A percentile compares a stretch with the other conserved stretches of the same genome.
phyloP scores from a whole-genome alignment of 2,329 filamentous ascomycete species.

The Alternaria triticina region DNA sequence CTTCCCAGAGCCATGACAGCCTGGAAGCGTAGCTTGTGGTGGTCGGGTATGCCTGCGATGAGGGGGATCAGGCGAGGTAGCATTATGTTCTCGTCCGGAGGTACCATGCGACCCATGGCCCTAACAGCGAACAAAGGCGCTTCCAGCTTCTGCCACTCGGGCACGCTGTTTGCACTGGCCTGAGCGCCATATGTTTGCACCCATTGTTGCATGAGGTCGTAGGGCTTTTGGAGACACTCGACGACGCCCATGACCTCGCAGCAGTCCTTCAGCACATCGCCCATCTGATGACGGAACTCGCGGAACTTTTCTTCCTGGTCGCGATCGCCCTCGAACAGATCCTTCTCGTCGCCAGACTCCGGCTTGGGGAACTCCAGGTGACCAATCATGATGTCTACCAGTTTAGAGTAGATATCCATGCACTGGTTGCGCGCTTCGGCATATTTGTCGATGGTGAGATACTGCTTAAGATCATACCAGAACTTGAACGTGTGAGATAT shows the following conservation, averaged over 20 bases:
- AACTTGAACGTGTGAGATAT: slow-evolving; percentile 95
- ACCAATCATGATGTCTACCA: slow-evolving; percentile 91
- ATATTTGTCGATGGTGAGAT: slow-evolving; percentile 88
- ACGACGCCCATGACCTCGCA: slow-evolving; percentile 95
- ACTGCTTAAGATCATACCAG: slow-evolving; percentile 99
- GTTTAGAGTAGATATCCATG: slow-evolving; percentile 81
- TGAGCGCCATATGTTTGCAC: slow-evolving; percentile 80
- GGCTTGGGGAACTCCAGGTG: slow-evolving; percentile 87
- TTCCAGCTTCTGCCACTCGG: slow-evolving; percentile 95
- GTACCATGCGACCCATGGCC: slow-evolving; percentile 95
- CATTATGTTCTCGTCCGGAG: slow-evolving; percentile 83
- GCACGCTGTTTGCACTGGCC: slow-evolving; percentile 75
- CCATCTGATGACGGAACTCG: slow-evolving; percentile 96
- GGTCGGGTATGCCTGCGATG: slow-evolving; percentile 90
- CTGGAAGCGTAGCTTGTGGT: slow-evolving; percentile 98
- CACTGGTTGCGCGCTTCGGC: slow-evolving; percentile 78
- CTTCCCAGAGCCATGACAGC: slow-evolving; percentile 96
- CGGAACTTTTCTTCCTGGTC: slow-evolving; percentile 97
- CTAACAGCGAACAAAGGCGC: slow-evolving; percentile 94
- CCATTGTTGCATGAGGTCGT: slow-evolving; percentile 85
- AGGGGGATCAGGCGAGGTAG: slow-evolving; percentile 91
- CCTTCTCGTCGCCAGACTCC: slow-evolving; percentile 74
- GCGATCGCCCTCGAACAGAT: slow-evolving; percentile 93
- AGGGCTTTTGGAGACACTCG: slow-evolving; percentile 88
- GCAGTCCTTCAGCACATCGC: slow-evolving; percentile 94